These are phyloP conservation scores for Dimargaris xerosporica DNA, from an alignment of 192 early-diverging fungal species.

Conservation along the genomic window DNA sequence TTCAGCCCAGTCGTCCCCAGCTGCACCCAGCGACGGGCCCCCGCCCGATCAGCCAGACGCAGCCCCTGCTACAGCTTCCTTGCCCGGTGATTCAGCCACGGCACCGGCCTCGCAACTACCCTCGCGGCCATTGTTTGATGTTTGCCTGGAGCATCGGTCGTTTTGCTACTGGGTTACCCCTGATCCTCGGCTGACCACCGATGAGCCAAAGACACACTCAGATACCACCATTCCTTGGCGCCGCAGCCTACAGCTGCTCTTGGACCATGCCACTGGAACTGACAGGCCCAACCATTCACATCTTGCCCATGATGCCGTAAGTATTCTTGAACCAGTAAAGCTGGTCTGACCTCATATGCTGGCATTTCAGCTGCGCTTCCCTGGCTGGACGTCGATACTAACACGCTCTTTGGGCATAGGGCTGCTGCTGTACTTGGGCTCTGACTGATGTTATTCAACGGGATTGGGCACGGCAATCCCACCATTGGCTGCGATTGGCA, in stretches of 20 bases:
- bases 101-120: not conserved
- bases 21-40: not conserved
- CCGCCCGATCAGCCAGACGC: too few species aligned
- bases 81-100: not conserved
- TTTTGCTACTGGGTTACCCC: conserved; percentile 29
- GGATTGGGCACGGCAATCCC: not conserved
- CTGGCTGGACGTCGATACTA: not conserved
- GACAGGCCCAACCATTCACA: too few species aligned
- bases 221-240: too few species aligned
- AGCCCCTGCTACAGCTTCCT: not conserved
- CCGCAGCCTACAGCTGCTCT: too few species aligned
- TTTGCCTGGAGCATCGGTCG: conserved; percentile 22
- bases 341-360: too few species aligned
- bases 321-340: too few species aligned
- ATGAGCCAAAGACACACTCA: too few species aligned
- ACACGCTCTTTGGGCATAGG: not conserved
- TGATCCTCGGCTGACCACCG: too few species aligned
- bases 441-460: not conserved
- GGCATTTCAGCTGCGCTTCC: not conserved
- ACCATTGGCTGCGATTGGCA: not conserved
- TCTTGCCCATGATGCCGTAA: too few species aligned
- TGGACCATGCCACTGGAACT: too few species aligned
- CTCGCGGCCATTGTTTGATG: conserved; percentile 15
- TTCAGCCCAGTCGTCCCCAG: too few species aligned
- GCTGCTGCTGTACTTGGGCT: not conserved